A percentile compares a stretch with the other conserved stretches of the same genome.
phyloP scores from a whole-genome alignment of 2,329 filamentous ascomycete species.

The Eurotiales sp. region DNA sequence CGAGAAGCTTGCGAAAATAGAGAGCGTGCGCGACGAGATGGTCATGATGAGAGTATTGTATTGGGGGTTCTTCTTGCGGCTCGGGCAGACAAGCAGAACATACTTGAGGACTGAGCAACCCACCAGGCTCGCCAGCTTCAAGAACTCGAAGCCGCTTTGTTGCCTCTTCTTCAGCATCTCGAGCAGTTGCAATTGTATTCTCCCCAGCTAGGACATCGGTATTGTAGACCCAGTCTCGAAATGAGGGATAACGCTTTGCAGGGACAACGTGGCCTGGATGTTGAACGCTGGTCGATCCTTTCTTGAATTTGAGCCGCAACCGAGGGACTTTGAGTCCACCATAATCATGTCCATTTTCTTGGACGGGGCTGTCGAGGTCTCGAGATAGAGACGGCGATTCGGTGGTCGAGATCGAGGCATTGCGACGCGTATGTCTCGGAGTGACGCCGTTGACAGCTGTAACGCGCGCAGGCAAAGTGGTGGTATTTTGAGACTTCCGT shows the following conservation, averaged over 20 bases:
- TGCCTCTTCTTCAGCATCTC: constrained; percentile 66
- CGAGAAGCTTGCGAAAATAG: constrained; percentile 76
- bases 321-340: constrained; percentile 27
- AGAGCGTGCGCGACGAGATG: constrained; percentile 75
- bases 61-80: constrained; percentile 66
- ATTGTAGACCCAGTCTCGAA: constrained; percentile 62
- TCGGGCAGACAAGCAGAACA: constrained; percentile 74
- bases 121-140: constrained; percentile 69
- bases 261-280: constrained; percentile 50
- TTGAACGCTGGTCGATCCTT: constrained; percentile 48
- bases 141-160: constrained; percentile 65
- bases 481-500: constrained; percentile 29
- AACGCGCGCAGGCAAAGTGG: constrained; percentile 17
- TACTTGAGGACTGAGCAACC: constrained; percentile 65
- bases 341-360: constrained; percentile 19
- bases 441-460: constrained; percentile 21
- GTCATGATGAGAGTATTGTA: constrained; percentile 82
- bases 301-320: constrained; percentile 48
- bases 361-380: constrained; percentile 16
- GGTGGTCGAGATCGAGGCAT: constrained; percentile 22
- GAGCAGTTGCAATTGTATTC: constrained; percentile 49
- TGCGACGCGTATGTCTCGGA: constrained; percentile 24
- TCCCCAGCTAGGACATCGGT: constrained; percentile 46
- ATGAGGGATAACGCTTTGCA: constrained; percentile 47
- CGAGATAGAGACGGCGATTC: constrained; percentile 17